A percentile compares a stretch with the other conserved stretches of the same genome.
Conservation (phyloP, 164 flowering plant species). For the Berberis thunbergii region DNA sequence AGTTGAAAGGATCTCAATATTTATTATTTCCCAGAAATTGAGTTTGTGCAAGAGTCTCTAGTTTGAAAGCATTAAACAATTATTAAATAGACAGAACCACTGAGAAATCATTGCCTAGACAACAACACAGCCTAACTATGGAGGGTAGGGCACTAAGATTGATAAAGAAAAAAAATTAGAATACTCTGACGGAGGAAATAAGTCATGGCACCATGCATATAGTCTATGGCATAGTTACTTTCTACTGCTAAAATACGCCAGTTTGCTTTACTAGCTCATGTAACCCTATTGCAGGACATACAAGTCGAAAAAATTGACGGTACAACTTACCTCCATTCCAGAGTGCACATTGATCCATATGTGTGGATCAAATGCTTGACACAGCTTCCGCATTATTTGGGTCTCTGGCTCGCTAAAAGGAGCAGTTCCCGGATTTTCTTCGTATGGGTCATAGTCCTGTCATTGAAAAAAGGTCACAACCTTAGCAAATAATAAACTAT, state of each 20-base stretch:
- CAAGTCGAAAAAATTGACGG: neutral
- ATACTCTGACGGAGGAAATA: neutral
- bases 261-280: neutral
- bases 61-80: too few species aligned
- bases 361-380: conserved; percentile 79
- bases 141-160: too few species aligned
- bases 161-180: too few species aligned
- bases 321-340: conserved; percentile 81
- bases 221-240: too few species aligned
- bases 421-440: conserved; percentile 91
- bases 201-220: neutral
- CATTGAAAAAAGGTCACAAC: conserved; percentile 4
- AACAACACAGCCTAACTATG: too few species aligned
- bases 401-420: conserved; percentile 98
- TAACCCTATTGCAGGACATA: neutral
- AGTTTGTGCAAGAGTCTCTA: too few species aligned
- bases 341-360: conserved; percentile 96
- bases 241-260: neutral
- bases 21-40: too few species aligned
- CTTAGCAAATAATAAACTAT: too few species aligned
- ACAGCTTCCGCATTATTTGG: conserved; percentile 84
- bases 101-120: too few species aligned
- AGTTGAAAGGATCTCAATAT: too few species aligned
- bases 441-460: conserved; percentile 96
- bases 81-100: too few species aligned